phyloP scores from a whole-genome alignment of 2,329 filamentous ascomycete species.

The Akanthomyces dipterigenus region DNA sequence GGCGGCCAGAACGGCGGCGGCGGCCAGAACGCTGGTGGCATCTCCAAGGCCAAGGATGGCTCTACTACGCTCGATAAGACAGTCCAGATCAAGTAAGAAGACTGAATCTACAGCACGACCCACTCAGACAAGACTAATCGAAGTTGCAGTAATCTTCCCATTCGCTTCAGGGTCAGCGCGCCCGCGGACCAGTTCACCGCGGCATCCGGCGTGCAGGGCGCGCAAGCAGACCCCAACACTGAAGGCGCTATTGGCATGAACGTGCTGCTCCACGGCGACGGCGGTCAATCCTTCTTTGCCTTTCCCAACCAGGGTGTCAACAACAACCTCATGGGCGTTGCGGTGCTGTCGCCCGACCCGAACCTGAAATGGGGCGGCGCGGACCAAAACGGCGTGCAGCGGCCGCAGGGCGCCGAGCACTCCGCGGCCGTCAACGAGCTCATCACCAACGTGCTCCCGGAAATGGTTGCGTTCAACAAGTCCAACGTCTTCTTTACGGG shows the following conservation, averaged over 20 bases:
- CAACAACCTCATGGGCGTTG: slow-evolving; percentile 44
- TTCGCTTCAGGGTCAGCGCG: slow-evolving; percentile 50
- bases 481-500: slow-evolving; percentile 51
- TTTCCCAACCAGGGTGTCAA: slow-evolving; percentile 50
- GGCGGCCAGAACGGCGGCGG: background rate
- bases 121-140: background rate
- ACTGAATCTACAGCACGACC: slow-evolving; percentile 12
- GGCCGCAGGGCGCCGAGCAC: slow-evolving; percentile 49
- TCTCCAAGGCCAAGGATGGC: slow-evolving; percentile 43
- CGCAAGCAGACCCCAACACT: slow-evolving; percentile 21
- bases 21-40: background rate
- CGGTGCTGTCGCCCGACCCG: slow-evolving; percentile 45
- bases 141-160: slow-evolving; percentile 36
- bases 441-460: slow-evolving; percentile 40
- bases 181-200: slow-evolving; percentile 48
- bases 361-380: slow-evolving; percentile 54
- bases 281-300: slow-evolving; percentile 52
- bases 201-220: slow-evolving; percentile 42
- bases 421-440: slow-evolving; percentile 49
- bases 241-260: slow-evolving; percentile 42
- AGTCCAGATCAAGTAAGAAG: slow-evolving; percentile 43
- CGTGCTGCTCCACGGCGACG: slow-evolving; percentile 53
- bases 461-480: slow-evolving; percentile 46
- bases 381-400: slow-evolving; percentile 35
- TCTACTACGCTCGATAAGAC: slow-evolving; percentile 49